Base-by-base conservation (phyloP, 2,329 filamentous ascomycete species). In the Xylaria arbuscula region DNA sequence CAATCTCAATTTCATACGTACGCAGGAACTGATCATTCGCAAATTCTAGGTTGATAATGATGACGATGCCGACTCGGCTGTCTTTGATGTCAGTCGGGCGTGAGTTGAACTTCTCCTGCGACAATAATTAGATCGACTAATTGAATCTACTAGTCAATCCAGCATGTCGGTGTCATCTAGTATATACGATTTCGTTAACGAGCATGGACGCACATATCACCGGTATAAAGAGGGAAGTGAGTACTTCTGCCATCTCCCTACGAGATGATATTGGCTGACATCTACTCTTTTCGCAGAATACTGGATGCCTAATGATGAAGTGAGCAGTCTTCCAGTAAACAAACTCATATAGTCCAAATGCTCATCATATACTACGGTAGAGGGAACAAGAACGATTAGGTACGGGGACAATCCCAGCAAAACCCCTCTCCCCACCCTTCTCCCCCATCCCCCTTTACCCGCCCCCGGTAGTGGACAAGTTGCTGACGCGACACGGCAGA, bases 151-250 rank as follows among this genome's bases (percentile, higher is more conserved):
- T 47, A 72, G 70, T 11, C 47, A 64, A 45, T 79, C 72, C 5
- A 74, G 66, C 70, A 61, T 62, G 57, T 76, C 74, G 2, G 72
- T 70, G 19, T 61, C 71, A 19, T 73, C 73, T 22, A 75, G 72
- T 59, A 47, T 76, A n/a, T 76, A 71, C 48, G 36, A 75, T 51
- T 76, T 75, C 28, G 72, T 75, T 28, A 63, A 68, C 38, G 70
- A 74, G 54, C 70, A 74, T 36, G 74, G 74, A 11, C 68, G 73
- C 45, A 75, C 72, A 9, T 76, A 73, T 53, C 74, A 76, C 40
- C 61, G 69, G 17, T 76, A 76, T 57, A 75, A 76, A 61, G 67
- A 73, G 66, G 73, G 74, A 24, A 73, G 74, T 76, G 28, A 73
- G 73, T 72, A 34, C 40, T 17, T n/a, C 36, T 10, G 38, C 13